Base-by-base conservation (phyloP, 257 asterid genomes). In the Catharanthus roseus region DNA sequence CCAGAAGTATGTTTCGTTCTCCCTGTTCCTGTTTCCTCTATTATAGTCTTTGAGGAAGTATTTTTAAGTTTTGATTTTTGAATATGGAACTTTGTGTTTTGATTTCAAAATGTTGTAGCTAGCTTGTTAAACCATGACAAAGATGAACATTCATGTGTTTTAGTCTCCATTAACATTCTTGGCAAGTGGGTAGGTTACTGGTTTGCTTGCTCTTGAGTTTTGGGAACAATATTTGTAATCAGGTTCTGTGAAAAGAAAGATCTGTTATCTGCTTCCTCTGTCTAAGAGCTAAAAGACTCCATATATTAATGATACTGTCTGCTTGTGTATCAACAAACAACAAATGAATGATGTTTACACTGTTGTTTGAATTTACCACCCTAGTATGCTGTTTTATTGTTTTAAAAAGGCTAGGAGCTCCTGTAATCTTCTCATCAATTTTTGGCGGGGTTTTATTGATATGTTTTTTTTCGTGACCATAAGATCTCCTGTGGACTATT, bases 1-100 rank as follows among this genome's bases (percentile, higher is more conserved):
- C 3, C 96, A 92, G 75, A 92, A 92, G 97, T 89, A 92, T 74
- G 92, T 65, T 67, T 67, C 63, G n/a, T 65, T 75, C 8, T 65
- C 1, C 24, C 10, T 71, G 57, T 69, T 73, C 49, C 24, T 69
- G 26, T 71, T 72, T 49, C 55, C 56, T 72, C 80, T 57, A n/a
- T 53, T 72, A 4, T n/a, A 63, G 31, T 9, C 9, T 16, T 70
- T 5, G 36, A 18, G n/a, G 29, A 16, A 16, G 66, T 70, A 3
- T 4, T 39, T 23, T 2, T n/a, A 9, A 16, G 12, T 28, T 45
- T 3, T 33, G 19, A 73, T 36, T 29, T 54, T 36, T 67, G 12
- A 57, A 7, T 65, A 62, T 45, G 15, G 13, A 44, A 33, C 41
- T 6, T 26, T 21, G 51, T 10, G 8, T 13, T 1, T 45, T 18